phyloP scores from a whole-genome alignment of 2,329 filamentous ascomycete genomes.

The Endoconidiophora laricicola region DNA sequence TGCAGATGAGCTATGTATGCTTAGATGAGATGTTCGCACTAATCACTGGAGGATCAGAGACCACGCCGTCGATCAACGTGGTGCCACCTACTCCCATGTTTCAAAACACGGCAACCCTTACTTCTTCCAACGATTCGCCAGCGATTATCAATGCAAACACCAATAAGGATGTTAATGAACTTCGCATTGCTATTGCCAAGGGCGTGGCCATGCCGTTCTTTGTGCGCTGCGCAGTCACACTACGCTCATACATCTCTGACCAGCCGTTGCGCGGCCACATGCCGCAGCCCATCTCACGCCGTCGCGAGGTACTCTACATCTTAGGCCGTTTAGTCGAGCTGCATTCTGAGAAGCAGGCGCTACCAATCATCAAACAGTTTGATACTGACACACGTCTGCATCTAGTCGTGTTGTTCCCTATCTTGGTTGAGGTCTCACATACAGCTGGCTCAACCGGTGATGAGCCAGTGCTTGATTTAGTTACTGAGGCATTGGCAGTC shows the following conservation, averaged over 20 bases:
- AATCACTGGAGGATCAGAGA: constrained; percentile 34
- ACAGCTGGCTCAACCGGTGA: constrained; percentile 43
- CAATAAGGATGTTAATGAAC: constrained; percentile 16
- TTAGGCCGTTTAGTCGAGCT: constrained; percentile 50
- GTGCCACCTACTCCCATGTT: constrained; percentile 30
- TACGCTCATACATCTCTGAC: constrained; percentile 79
- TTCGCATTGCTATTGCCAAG: constrained; percentile 48
- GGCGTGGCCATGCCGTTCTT: constrained; percentile 69
- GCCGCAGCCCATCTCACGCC: constrained; percentile 71
- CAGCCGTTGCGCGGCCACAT: constrained; percentile 77
- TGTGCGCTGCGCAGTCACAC: constrained; percentile 58
- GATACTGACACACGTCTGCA: constrained; percentile 52
- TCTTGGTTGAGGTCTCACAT: constrained; percentile 48
- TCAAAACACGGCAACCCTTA: constrained; percentile 7
- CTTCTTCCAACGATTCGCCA: constrained; percentile 12
- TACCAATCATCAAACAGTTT: constrained; percentile 38
- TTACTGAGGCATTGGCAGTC: constrained; percentile 44
- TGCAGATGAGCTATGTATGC: constrained; percentile 62
- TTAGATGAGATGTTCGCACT: constrained; percentile 64
- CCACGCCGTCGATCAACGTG: constrained; percentile 22
- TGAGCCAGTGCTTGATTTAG: constrained; percentile 37
- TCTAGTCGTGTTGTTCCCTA: constrained; percentile 62
- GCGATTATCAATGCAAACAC: constrained; percentile 13
- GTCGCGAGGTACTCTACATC: constrained; percentile 60
- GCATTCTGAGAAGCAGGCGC: constrained; percentile 51